phyloP scores from a whole-genome alignment of 1,284 basidiomycete genomes.

The Agaricales sp. region DNA sequence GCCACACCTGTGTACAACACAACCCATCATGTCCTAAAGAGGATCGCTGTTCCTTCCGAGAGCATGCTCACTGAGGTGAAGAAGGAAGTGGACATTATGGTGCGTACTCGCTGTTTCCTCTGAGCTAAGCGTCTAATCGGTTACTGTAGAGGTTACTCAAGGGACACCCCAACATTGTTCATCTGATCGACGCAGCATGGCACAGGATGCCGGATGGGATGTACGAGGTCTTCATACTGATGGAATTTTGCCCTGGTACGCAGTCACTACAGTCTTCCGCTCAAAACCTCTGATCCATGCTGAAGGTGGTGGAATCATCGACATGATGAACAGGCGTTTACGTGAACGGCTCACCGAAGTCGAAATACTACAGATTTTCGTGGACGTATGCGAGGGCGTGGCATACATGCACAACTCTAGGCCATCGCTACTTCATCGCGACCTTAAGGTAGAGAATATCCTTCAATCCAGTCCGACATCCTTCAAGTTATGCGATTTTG shows the following conservation, averaged over 20 bases:
- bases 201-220: slow-evolving; percentile 72
- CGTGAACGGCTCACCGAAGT: slow-evolving; percentile 89
- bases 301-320: slow-evolving; percentile 93
- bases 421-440: slow-evolving; percentile 88
- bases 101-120: slow-evolving; percentile 27
- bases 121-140: slow-evolving; percentile 16
- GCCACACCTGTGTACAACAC: slow-evolving; percentile 79
- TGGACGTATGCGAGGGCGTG: slow-evolving; percentile 88
- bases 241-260: slow-evolving; percentile 86
- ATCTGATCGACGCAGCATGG: slow-evolving; percentile 92
- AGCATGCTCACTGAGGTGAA: slow-evolving; percentile 88
- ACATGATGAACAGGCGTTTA: slow-evolving; percentile 96
- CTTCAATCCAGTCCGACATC: slow-evolving; percentile 67
- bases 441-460: slow-evolving; percentile 99
- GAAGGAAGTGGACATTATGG: slow-evolving; percentile 98
- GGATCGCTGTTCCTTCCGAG: slow-evolving; percentile 91
- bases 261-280: slow-evolving; percentile 5
- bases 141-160: slow-evolving; percentile 64
- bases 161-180: slow-evolving; percentile 88
- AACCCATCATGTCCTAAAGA: slow-evolving; percentile 94
- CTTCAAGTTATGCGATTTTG: slow-evolving; percentile 98
- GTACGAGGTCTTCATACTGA: slow-evolving; percentile 97
- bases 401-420: slow-evolving; percentile 93
- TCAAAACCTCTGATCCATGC: not conserved
- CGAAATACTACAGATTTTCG: slow-evolving; percentile 97